These are phyloP conservation scores for Myochromella boudieri DNA, from an alignment of 768 basidiomycete genomes.

Conservation along the genomic window DNA sequence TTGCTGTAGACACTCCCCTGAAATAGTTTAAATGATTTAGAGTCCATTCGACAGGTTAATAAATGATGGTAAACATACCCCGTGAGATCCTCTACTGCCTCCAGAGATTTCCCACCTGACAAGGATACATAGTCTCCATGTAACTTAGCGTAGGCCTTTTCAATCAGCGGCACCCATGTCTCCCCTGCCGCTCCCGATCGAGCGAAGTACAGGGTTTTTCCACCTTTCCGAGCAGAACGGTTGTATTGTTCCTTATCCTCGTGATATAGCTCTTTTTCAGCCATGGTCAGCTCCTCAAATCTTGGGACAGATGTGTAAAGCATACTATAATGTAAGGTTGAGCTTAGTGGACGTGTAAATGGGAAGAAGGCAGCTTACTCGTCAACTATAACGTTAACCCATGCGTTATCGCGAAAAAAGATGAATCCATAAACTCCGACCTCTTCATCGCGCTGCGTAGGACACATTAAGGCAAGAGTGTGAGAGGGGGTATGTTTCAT, in stretches of 20 bases:
- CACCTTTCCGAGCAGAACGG: constrained; percentile 43
- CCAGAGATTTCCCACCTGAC: constrained; percentile 35
- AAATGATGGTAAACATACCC: constrained; percentile 33
- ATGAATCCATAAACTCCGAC: constrained; percentile 61
- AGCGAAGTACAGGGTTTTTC: constrained; percentile 51
- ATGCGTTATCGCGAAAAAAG: constrained; percentile 50
- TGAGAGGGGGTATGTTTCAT: background rate
- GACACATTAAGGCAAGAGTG: background rate
- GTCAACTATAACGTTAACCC: constrained; percentile 57
- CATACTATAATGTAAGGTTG: constrained; percentile 29
- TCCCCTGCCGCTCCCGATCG: constrained; percentile 46
- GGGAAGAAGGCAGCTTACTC: constrained; percentile 37
- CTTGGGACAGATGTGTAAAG: constrained; percentile 49
- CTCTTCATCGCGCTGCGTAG: constrained; percentile 42
- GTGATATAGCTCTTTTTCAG: constrained; percentile 48
- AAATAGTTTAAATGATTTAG: background rate
- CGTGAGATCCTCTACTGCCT: constrained; percentile 57
- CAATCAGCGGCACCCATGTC: constrained; percentile 60
- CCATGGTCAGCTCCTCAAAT: constrained; percentile 43
- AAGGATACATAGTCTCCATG: constrained; percentile 46
- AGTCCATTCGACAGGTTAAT: background rate
- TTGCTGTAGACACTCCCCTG: constrained; percentile 45
- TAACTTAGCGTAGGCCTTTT: constrained; percentile 58
- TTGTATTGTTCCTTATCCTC: constrained; percentile 49
- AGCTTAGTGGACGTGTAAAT: background rate